Evolutionary conservation across 2,329 filamentous ascomycete genomes (phyloP), one percentile per base, ranked within the genome.

Genomic region (Fusarium domesticum): DNA sequence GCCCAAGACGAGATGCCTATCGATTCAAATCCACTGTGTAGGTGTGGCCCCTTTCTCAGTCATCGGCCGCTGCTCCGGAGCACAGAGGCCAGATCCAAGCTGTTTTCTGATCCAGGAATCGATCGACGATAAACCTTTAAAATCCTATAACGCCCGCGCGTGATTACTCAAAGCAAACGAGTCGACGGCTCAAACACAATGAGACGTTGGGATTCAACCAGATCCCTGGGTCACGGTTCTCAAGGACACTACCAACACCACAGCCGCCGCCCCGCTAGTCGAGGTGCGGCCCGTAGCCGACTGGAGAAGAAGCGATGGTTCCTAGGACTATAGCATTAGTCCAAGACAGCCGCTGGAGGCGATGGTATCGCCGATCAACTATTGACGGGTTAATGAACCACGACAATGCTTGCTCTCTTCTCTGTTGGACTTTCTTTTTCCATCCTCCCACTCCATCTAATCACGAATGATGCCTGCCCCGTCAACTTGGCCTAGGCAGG

Each of bases 241-340:
- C 28, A 32, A 17, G 42, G 44, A 35, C 40, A 53, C 36, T 42
- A 42, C 37, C 18, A 34, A 47, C 51, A 50, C 33, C 37, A 46
- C 48, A 47, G 53, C 45, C 38, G 45, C 43, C 47, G 39, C 47
- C 7, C 42, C 36, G 44, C 42, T 51, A 51, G 49, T 43, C 41
- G 39, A 51, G 45, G 47, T 48, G 48, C 53, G 45, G 51, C 47
- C 51, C 54, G 48, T 48, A 40, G 33, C 42, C 45, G 31, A 54
- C 40, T 33, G 38, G 43, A 40, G 32, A 55, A 40, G 32, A 43
- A 39, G 35, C 18, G 30, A 31, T 39, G 23, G 23, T 11, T 28
- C 23, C 23, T 28, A 8, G 4, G 14, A 28, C 23, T 10, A 28
- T 12, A 28, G 23, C 10, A 28, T 28, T 11, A 12, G 7, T 11